Evolutionary conservation across 495 filamentous ascomycete species (phyloP).

Genomic region (Podospora pseudopauciseta): DNA sequence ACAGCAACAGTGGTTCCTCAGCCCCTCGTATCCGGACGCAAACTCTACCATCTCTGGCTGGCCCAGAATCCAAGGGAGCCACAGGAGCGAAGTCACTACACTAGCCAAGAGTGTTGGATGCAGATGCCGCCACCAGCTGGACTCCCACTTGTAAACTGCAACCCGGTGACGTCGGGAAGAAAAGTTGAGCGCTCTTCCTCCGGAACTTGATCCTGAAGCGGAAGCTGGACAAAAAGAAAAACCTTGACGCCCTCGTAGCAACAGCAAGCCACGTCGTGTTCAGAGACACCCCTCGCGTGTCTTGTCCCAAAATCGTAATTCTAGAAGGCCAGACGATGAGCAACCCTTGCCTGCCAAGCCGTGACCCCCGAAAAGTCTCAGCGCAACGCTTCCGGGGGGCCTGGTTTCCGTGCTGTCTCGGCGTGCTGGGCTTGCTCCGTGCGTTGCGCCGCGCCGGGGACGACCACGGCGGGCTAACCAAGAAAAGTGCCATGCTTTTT

Average conservation of each 20-base stretch:
- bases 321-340: conserved; percentile 9
- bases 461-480: not conserved
- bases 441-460: not conserved
- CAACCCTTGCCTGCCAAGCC: conserved; percentile 9
- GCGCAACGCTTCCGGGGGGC: conserved; percentile 3
- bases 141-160: not conserved
- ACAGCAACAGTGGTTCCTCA: not conserved
- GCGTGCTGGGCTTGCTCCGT: conserved; percentile 11
- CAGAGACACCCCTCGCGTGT: not conserved
- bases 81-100: no score
- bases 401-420: not conserved
- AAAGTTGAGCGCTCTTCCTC: conserved; percentile 3
- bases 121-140: not conserved
- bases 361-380: conserved; percentile 4
- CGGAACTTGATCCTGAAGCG: conserved; percentile 23
- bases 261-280: conserved; percentile 1
- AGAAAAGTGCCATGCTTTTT: conserved; percentile 9
- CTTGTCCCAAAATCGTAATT: conserved; percentile 8
- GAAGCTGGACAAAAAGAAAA: conserved; percentile 11
- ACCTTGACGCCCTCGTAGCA: conserved; percentile 2
- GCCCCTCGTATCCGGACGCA: not conserved
- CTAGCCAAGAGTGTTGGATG: not conserved
- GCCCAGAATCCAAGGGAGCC: not conserved
- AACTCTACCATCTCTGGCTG: not conserved
- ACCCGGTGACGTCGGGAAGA: conserved; percentile 1